Percentiles rank a stretch among this genome's conserved stretches.
phyloP scores from a whole-genome alignment of 768 basidiomycete genomes.

The Omphalotus guepiniiformis region DNA sequence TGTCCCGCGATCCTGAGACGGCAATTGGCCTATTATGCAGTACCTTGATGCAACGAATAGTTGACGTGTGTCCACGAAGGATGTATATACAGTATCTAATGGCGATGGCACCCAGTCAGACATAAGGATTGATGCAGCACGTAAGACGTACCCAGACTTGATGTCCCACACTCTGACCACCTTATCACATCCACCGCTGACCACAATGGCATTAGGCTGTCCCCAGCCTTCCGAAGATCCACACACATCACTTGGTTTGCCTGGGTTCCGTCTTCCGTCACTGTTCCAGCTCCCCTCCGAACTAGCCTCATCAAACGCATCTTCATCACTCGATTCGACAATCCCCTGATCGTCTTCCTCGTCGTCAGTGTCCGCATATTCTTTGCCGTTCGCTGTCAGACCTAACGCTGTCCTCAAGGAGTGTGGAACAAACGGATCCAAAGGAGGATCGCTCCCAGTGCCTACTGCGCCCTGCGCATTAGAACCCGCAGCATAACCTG shows the following conservation, averaged over 20 bases:
- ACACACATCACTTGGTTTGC: conserved; percentile 48
- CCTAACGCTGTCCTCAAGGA: conserved; percentile 50
- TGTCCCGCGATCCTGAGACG: conserved; percentile 86
- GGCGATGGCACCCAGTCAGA: neutral
- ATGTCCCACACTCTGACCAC: conserved; percentile 91
- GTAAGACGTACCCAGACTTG: conserved; percentile 61
- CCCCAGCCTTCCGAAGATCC: conserved; percentile 86
- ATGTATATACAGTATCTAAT: conserved; percentile 66
- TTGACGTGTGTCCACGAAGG: conserved; percentile 82
- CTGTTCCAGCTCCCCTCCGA: neutral
- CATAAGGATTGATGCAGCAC: neutral
- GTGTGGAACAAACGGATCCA: conserved; percentile 28
- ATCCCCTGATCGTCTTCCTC: conserved; percentile 9
- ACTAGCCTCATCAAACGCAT: conserved; percentile 1
- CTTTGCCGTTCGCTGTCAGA: conserved; percentile 16
- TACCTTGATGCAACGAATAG: conserved; percentile 87
- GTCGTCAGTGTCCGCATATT: conserved; percentile 8
- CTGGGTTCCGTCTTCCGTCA: conserved; percentile 15
- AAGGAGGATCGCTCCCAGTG: neutral
- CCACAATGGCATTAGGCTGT: conserved; percentile 73
- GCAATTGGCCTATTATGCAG: conserved; percentile 85
- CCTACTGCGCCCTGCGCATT: neutral
- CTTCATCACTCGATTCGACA: conserved; percentile 4
- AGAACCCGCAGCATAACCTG: neutral
- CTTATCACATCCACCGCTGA: conserved; percentile 93